Percentiles rank a stretch among this genome's conserved stretches.
These are phyloP conservation scores for Glonium stellatum DNA, from an alignment of 495 filamentous ascomycete species.

Conservation along the genomic window DNA sequence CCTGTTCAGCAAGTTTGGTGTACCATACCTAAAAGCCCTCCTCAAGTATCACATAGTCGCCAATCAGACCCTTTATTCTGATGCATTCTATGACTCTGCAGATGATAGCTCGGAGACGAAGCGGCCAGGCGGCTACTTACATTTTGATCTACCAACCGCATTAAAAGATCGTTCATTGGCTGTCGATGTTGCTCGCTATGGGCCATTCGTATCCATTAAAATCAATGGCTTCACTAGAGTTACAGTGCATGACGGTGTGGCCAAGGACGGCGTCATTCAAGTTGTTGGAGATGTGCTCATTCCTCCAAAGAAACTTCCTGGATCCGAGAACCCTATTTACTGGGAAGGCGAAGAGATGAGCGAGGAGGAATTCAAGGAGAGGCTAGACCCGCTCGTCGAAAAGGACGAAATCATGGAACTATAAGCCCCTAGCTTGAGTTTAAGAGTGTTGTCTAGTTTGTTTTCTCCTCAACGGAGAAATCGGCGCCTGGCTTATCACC, in stretches of 20 bases:
- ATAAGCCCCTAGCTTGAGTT: neutral
- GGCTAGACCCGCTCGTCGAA: constrained; percentile 45
- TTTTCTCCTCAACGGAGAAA: no score
- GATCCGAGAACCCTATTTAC: constrained; percentile 23
- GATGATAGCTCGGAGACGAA: constrained; percentile 27
- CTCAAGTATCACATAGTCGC: constrained; percentile 71
- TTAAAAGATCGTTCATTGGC: constrained; percentile 52
- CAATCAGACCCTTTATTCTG: constrained; percentile 72
- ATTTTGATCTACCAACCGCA: constrained; percentile 59
- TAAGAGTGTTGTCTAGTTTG: no score
- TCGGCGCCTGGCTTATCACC: no score
- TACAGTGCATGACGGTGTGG: constrained; percentile 57
- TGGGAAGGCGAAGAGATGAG: constrained; percentile 49
- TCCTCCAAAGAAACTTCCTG: constrained; percentile 55
- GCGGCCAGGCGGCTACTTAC: constrained; percentile 17
- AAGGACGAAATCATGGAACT: constrained; percentile 27
- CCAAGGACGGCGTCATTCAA: constrained; percentile 69
- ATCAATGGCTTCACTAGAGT: constrained; percentile 63
- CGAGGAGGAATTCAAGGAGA: constrained; percentile 57
- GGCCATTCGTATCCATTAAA: constrained; percentile 55
- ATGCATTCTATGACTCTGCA: constrained; percentile 58
- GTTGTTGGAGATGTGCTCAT: constrained; percentile 63
- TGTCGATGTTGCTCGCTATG: constrained; percentile 61
- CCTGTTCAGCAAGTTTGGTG: constrained; percentile 64
- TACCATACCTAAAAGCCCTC: constrained; percentile 63